Base-by-base conservation (phyloP, 495 filamentous ascomycete genomes). In the Penicillium manginii region DNA sequence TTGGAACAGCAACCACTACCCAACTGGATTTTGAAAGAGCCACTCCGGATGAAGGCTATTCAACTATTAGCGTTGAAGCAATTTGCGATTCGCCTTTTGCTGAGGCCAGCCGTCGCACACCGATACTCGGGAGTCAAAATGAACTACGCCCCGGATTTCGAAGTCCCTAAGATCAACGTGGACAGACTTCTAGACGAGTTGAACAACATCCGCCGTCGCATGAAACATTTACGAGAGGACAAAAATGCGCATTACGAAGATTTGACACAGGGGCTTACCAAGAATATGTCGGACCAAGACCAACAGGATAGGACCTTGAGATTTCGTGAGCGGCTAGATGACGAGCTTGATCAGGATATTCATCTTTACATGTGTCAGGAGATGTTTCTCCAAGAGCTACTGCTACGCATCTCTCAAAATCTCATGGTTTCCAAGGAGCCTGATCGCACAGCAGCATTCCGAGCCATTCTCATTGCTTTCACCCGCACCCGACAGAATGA, bases 31-130 rank as follows among this genome's bases (percentile, higher is more conserved):
- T 55, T 60, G 11, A 35, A 57, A 21, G 74, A 76, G 31, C 32
- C 63, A n/a, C 48, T 70, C 39, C 72, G 73, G 10, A 65, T 71
- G 23, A 78, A 79, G 54, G 75, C 67, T 18, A 72, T 80, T 15
- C 73, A 76, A 45, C 76, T 73, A 40, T 63, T 80, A 12, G 76
- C 76, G 6, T 37, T 77, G 50, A 77, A 69, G 50, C 75, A 80
- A 62, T 75, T 80, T n/a, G 70, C 73, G 3, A 73, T 79, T 32
- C 64, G 78, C 26, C 42, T 79, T 31, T 39, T 80, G 10, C 61
- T 80, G 7, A 70, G 78, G 15, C 76, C 76, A 18, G 58, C 64
- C 6, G 69, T 80, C 22, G 74, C 73, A 1, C 78, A 80, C 50
- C 65, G 65, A 42, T 80, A 80, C 32, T 54, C 60, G 12, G 78